A percentile compares a stretch with the other conserved stretches of the same genome.
phyloP scores from a whole-genome alignment of 1,284 basidiomycete species.

The Cutaneotrichosporon sp. region DNA sequence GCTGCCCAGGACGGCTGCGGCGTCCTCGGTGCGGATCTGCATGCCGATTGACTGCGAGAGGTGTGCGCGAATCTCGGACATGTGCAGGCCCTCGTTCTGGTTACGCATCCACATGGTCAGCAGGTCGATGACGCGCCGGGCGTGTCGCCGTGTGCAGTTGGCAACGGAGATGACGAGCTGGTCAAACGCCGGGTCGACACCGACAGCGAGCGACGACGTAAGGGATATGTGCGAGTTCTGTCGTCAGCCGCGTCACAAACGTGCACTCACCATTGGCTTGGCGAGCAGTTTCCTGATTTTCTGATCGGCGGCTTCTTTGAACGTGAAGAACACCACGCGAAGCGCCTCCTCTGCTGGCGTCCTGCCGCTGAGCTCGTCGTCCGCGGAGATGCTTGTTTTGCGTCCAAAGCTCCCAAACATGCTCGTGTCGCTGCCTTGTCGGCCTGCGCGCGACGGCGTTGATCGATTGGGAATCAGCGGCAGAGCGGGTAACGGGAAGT shows the following conservation, averaged over 20 bases:
- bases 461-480: slow-evolving; percentile 35
- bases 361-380: slow-evolving; percentile 31
- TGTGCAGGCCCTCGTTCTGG: slow-evolving; percentile 62
- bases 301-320: slow-evolving; percentile 67
- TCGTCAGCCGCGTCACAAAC: slow-evolving; percentile 6
- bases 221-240: slow-evolving; percentile 67
- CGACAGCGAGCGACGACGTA: slow-evolving; percentile 61
- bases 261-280: slow-evolving; percentile 58
- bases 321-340: slow-evolving; percentile 77
- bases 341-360: slow-evolving; percentile 81
- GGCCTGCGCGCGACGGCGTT: slow-evolving; percentile 30
- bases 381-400: slow-evolving; percentile 28
- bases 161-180: slow-evolving; percentile 73
- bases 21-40: slow-evolving; percentile 51
- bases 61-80: slow-evolving; percentile 45
- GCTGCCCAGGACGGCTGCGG: slow-evolving; percentile 60
- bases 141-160: slow-evolving; percentile 75
- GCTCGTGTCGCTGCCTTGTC: slow-evolving; percentile 41
- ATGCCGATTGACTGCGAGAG: slow-evolving; percentile 35
- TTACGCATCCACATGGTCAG: slow-evolving; percentile 79
- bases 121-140: slow-evolving; percentile 78
- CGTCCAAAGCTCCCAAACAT: slow-evolving; percentile 26
- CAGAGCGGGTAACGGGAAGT: slow-evolving; percentile 36
- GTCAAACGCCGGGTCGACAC: slow-evolving; percentile 72
- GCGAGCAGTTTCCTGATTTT: slow-evolving; percentile 70